Evolutionary conservation across 371 early-diverging fungal genomes (phyloP), one percentile per base, ranked within the genome.

Genomic region (Mycotypha africana): DNA sequence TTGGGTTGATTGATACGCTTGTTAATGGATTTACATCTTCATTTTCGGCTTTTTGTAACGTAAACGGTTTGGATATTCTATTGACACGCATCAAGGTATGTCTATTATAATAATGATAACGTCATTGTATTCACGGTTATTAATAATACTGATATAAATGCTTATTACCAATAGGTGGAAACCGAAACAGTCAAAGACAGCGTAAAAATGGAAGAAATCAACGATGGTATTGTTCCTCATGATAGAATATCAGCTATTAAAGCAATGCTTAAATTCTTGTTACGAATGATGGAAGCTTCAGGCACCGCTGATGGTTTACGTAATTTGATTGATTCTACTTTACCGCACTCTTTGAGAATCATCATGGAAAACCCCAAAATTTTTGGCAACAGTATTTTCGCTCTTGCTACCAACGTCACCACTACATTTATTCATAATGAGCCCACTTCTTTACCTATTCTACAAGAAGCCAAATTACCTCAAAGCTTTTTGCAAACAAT

Each of bases 381-480:
- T 8, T 93, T 93, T 71, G 94, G 93, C 20, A 70, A 63, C 24
- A 79, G 78, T 36, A 69, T 89, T 3, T 86, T 82, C 49, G 83
- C 85, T 2, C 67, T 83, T 36, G 91, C 92, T 0, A 83, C 91
- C 54, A 92, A 94, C 56, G 85, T 95, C 21, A 89, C 89, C 79
- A 83, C 97, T 0, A 93, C 92, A 6, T 89, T 98, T 50, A 90
- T 98, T 32, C 97, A 98, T 62, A 96, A 93, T 55, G 98, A 98
- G 51, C 97, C 98, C 0, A 95, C 97, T 0, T 88, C 85, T 3
- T 66, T 97, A 15, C 56, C 89, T 1, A 90, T 98, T 41, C 68
- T 97, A 32, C 97, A 97, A 62, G 97, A 97, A 63, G 74, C 82
- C 4, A 74, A 82, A 33, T 61, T 97, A 23, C 95, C 96, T 1